Base-by-base conservation (phyloP, 2,329 filamentous ascomycete genomes). In the Colletotrichum sp. region DNA sequence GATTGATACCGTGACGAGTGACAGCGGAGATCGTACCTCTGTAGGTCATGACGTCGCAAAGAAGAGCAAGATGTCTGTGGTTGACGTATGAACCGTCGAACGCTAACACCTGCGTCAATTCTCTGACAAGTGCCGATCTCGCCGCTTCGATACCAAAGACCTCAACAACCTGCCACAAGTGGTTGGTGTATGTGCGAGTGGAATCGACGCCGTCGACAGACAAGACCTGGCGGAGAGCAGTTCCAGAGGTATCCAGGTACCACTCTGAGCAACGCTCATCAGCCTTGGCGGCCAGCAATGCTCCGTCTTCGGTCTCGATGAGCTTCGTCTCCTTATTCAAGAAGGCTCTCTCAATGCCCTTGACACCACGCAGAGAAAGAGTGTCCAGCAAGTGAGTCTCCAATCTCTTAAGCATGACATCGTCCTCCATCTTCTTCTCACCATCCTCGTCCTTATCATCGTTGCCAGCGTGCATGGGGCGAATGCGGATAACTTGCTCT, bases 81-180 rank as follows among this genome's bases (percentile, higher is more conserved):
- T 99, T 99, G 90, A 99, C 97, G 84, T 99, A 99, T 16, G 97
- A 99, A 91, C 98, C 98, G 84, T 99, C 97, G 84, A 99, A 99
- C 30, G 97, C 96, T 88, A 99, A 87, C 83, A 99, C 97, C 82
- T 95, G 93, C 34, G 94, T 95, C 89, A 99, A 87, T 84, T 99
- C 98, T 77, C 94, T 93, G 80, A 98, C 92, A 74, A 99, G 89
- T 70, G 96, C 95, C 64, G 94, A 92, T 81, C 97, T 94, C 77
- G 96, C 96, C 79, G 96, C 98, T 84, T 99, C 97, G 78, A 99
- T 99, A 83, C 97, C 97, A 78, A 99, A 97, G 12, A 98, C 95
- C 79, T 96, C 94, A 60, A 98, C 94, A 80, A 98, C 93, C 86
- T 99, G 96, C 84, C 96, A 96, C 84, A 99, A 94, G 82, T 98